phyloP scores from a whole-genome alignment of 2,329 filamentous ascomycete species.

The Emmonsia crescens region DNA sequence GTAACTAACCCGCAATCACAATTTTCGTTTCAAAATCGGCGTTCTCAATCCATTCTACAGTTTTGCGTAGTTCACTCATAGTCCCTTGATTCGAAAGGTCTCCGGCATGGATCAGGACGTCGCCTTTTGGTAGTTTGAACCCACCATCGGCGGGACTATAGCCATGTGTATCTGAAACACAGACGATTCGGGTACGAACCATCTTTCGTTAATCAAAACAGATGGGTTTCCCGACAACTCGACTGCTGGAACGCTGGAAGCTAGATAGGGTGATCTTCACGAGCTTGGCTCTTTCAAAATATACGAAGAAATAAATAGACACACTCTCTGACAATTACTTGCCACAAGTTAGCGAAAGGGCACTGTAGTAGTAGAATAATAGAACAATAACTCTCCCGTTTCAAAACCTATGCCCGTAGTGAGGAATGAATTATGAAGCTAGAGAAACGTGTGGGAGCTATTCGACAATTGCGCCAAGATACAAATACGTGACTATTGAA shows the following conservation, averaged over 20 bases:
- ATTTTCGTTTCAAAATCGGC: conserved; percentile 46
- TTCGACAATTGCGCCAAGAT: no score
- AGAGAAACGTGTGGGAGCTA: no score
- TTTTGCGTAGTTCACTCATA: conserved; percentile 40
- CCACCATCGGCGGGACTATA: conserved; percentile 38
- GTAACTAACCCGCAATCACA: conserved; percentile 39
- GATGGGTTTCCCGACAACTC: background rate
- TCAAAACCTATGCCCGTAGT: no score
- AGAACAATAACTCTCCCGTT: no score
- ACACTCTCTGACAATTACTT: background rate
- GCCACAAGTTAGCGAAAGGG: no score
- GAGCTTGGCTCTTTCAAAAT: background rate
- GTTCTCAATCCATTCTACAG: conserved; percentile 43
- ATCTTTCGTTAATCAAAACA: conserved; percentile 9
- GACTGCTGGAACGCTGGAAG: no score
- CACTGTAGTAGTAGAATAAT: no score
- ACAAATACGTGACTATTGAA: no score
- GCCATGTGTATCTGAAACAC: conserved; percentile 50
- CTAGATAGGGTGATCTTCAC: background rate
- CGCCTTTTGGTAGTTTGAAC: conserved; percentile 44
- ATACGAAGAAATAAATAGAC: background rate
- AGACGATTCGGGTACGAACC: conserved; percentile 42
- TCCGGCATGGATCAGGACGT: conserved; percentile 49
- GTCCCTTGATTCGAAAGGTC: conserved; percentile 49
- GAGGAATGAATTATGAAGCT: no score